Conservation (phyloP, 345 rosid genomes). For the Capsella bursapastoris region DNA sequence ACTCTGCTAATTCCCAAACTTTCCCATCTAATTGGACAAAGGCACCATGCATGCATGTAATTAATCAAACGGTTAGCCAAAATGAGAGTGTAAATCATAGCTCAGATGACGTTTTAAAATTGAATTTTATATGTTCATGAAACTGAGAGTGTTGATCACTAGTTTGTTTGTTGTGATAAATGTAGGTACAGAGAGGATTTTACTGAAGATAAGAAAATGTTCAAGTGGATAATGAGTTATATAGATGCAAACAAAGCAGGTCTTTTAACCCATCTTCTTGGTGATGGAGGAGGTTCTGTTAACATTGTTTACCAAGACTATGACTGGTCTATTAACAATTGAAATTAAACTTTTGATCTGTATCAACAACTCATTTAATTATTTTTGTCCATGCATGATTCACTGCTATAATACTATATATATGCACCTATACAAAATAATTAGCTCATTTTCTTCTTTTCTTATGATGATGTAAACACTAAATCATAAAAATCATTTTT, state of each 20-base stretch:
- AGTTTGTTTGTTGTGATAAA: slow-evolving; percentile 4
- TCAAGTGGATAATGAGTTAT: slow-evolving; percentile 73
- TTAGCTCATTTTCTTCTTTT: no score
- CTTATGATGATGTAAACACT: no score
- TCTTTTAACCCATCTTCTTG: slow-evolving; percentile 71
- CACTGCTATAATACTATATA: no score
- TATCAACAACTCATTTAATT: not conserved
- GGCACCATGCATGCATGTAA: not conserved
- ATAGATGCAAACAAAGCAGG: slow-evolving; percentile 75
- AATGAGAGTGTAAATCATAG: not conserved
- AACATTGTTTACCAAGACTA: slow-evolving; percentile 67
- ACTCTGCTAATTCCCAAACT: no score
- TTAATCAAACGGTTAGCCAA: not conserved
- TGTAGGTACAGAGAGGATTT: slow-evolving; percentile 79
- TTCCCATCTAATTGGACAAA: not conserved
- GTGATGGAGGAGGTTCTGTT: slow-evolving; percentile 65
- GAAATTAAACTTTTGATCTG: not conserved
- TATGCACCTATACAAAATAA: no score
- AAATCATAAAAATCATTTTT: no score
- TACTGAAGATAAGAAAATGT: slow-evolving; percentile 66
- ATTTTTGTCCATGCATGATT: slow-evolving; percentile 18
- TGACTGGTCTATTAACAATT: slow-evolving; percentile 79
- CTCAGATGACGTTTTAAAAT: no score
- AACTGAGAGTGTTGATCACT: no score
- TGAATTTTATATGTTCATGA: no score